phyloP scores from a whole-genome alignment of 805 yeast species.

The Starmerella stigmatis region DNA sequence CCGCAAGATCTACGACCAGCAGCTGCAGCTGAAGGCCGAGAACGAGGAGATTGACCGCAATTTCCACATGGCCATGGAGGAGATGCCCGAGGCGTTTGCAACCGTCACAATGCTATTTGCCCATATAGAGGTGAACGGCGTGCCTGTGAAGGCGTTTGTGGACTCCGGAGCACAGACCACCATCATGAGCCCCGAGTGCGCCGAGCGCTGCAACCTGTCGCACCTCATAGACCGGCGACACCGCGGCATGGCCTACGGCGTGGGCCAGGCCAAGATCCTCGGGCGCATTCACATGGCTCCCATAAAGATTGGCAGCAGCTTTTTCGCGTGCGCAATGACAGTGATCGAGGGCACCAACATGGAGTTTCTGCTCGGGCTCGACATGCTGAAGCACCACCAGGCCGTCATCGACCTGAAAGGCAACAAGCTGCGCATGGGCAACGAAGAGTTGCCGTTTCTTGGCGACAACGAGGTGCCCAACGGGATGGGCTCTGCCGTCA shows the following conservation, averaged over 20 bases:
- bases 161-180: slow-evolving; percentile 95
- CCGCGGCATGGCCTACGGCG: slow-evolving; percentile 79
- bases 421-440: slow-evolving; percentile 60
- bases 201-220: slow-evolving; percentile 58
- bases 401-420: slow-evolving; percentile 65
- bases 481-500: slow-evolving; percentile 15
- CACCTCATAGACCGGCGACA: slow-evolving; percentile 71
- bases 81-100: slow-evolving; percentile 83
- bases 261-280: slow-evolving; percentile 64
- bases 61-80: slow-evolving; percentile 67
- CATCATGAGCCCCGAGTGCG: slow-evolving; percentile 64
- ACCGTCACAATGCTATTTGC: slow-evolving; percentile 76
- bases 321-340: slow-evolving; percentile 57
- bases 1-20: slow-evolving; percentile 39
- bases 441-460: slow-evolving; percentile 59
- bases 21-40: slow-evolving; percentile 27
- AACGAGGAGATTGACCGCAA: slow-evolving; percentile 75
- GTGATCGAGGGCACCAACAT: slow-evolving; percentile 47
- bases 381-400: slow-evolving; percentile 78
- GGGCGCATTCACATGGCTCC: slow-evolving; percentile 89
- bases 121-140: slow-evolving; percentile 65
- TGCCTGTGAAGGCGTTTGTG: slow-evolving; percentile 79
- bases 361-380: slow-evolving; percentile 78
- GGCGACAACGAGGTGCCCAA: slow-evolving; percentile 60
- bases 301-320: slow-evolving; percentile 57